Evolutionary conservation across 805 yeast species (phyloP).

Genomic region (Lachancea lanzarotensis): DNA sequence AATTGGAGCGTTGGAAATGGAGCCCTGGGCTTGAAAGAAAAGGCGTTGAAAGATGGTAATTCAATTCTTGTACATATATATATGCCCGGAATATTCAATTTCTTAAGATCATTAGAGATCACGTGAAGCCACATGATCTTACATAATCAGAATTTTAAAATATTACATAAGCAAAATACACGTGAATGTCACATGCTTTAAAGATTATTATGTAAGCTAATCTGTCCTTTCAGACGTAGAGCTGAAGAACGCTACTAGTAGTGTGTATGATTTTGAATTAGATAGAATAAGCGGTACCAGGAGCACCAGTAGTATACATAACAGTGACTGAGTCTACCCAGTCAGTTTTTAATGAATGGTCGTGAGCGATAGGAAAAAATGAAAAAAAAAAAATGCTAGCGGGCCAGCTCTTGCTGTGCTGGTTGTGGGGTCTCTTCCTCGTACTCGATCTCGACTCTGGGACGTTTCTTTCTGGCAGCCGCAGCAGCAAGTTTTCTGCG

Average conservation of each 20-base stretch:
- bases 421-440: constrained; percentile 61
- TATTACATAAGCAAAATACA: neutral
- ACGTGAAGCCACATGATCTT: neutral
- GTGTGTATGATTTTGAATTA: too few species aligned
- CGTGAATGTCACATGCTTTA: too few species aligned
- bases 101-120: too few species aligned
- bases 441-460: constrained; percentile 75
- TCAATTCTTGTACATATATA: too few species aligned
- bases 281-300: neutral
- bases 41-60: too few species aligned
- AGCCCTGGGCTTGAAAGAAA: neutral
- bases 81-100: too few species aligned
- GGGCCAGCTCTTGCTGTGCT: constrained; percentile 26
- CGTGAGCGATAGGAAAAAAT: too few species aligned
- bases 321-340: too few species aligned
- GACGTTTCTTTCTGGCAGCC: constrained; percentile 47
- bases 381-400: constrained; percentile 4
- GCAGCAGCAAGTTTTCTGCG: constrained; percentile 28
- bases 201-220: too few species aligned
- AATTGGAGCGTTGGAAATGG: neutral
- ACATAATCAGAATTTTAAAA: neutral
- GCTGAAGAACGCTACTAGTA: too few species aligned
- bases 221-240: too few species aligned
- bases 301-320: neutral
- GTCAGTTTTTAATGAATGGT: too few species aligned